Conservation (phyloP, 73 alveolate species). For the Paramecium sonneborni region DNA sequence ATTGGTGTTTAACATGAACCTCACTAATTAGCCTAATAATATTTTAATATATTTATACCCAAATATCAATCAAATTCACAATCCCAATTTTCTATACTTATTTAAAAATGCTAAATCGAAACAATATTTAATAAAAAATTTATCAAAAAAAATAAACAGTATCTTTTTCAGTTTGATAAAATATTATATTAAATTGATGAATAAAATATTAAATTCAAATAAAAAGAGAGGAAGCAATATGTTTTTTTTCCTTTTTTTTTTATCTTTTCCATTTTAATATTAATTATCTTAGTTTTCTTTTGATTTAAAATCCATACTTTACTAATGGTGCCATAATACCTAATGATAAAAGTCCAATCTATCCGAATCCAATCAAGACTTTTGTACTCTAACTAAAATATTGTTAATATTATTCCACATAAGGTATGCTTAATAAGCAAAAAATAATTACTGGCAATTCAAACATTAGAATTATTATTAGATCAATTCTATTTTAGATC, state of each 20-base stretch:
- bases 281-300: background rate
- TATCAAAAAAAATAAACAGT: no score
- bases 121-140: no score
- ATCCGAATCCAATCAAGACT: background rate
- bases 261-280: background rate
- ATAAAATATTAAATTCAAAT: background rate
- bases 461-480: background rate
- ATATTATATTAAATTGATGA: no score
- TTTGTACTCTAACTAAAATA: background rate
- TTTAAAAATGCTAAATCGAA: no score
- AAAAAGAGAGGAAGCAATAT: background rate
- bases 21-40: no score
- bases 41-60: no score
- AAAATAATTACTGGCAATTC: background rate
- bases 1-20: no score
- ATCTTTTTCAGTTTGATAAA: no score
- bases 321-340: background rate
- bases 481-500: background rate
- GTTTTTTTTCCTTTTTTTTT: background rate
- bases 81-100: no score
- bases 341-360: background rate
- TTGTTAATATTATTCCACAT: background rate
- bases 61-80: no score
- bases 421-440: background rate
- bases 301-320: background rate